phyloP scores from a whole-genome alignment of 345 rosid genomes.

The Syzygium oleosum region DNA sequence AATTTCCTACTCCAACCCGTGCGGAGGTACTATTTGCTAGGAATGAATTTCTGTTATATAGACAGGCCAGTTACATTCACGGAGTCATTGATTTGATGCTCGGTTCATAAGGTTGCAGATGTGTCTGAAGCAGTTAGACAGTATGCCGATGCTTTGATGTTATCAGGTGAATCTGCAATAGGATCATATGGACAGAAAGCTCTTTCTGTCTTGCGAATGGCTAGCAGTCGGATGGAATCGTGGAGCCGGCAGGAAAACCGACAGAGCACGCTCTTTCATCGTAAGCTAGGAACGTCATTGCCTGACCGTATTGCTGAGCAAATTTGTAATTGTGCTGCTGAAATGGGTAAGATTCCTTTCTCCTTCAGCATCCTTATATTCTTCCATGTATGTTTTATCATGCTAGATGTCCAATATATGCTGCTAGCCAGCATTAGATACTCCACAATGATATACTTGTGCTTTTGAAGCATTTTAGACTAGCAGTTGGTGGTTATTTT shows the following conservation, averaged over 20 bases:
- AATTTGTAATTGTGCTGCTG: slow-evolving; percentile 60
- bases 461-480: neutral
- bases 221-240: slow-evolving; percentile 54
- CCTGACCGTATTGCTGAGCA: slow-evolving; percentile 55
- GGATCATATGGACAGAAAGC: slow-evolving; percentile 59
- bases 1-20: slow-evolving; percentile 72
- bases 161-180: slow-evolving; percentile 73
- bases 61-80: neutral
- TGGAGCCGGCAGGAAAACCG: slow-evolving; percentile 45
- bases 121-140: slow-evolving; percentile 71
- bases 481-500: neutral
- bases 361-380: neutral
- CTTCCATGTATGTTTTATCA: neutral
- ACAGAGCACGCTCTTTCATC: slow-evolving; percentile 15
- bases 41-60: neutral
- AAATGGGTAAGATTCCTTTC: slow-evolving; percentile 38
- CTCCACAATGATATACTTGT: neutral
- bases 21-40: slow-evolving; percentile 43
- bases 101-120: slow-evolving; percentile 49
- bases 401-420: neutral
- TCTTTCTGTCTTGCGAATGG: slow-evolving; percentile 42
- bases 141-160: slow-evolving; percentile 62
- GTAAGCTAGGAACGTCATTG: slow-evolving; percentile 30
- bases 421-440: neutral
- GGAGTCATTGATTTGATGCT: neutral